Evolutionary conservation across 2,329 filamentous ascomycete species (phyloP), one percentile per base, ranked within the genome.

Genomic region (Diaporthe citrichinensis): DNA sequence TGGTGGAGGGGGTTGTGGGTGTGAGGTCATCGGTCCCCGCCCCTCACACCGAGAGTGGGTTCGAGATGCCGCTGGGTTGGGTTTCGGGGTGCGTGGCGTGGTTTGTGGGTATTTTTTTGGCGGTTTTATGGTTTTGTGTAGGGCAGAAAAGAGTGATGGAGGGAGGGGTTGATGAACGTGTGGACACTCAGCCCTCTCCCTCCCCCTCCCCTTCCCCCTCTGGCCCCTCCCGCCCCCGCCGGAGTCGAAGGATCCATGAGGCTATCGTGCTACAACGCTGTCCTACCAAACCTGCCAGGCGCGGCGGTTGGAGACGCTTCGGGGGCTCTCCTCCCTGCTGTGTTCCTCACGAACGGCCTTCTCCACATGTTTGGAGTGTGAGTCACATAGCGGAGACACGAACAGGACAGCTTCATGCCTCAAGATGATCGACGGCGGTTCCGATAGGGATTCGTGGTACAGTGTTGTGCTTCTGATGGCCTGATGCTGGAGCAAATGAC

Each of bases 11-110:
- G 49, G 23, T 17, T n/a, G 49, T 25, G 51, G 46, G 34, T 51
- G 65, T 68, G 65, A 68, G 65, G 65, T 68, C 65, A 68, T 68
- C 23, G 46, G 23, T 28, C 46, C 31, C 65, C 28, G 58, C 39
- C 65, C 61, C 46, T 53, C 46, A 25, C 65, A 39, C 46, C 65
- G 46, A 53, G 49, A 62, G 65, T 68, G 65, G 65, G 46, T 68
- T 68, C 46, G 31, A 20, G 28, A 49, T n/a, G 65, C 65, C 46
- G 65, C 65, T 68, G 46, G 65, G 65, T 68, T 68, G 65, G 65
- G 46, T 68, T 53, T 53, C 65, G 31, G 25, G 23, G 9, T 53
- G 51, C 65, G 8, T 36, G 65, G 65, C 65, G 34, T 68, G 65
- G 34, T 39, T 41, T 53, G 44, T 46, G 59, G 59, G 5, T 44